phyloP scores from a whole-genome alignment of 2,329 filamentous ascomycete genomes.

The Cladophialophora yegresii region DNA sequence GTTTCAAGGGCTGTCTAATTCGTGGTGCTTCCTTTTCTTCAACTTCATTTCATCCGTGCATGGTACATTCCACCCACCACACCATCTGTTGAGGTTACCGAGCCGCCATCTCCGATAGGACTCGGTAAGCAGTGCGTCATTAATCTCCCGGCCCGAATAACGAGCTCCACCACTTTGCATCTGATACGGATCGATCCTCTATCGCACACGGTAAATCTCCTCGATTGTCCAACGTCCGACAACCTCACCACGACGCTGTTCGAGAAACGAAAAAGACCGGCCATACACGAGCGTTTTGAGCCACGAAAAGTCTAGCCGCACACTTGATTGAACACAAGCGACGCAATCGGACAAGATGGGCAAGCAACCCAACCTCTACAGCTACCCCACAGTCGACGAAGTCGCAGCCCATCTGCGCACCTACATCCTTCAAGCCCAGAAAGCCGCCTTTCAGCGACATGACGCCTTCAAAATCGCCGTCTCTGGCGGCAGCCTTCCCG shows the following conservation, averaged over 20 bases:
- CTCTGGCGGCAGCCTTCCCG: conserved; percentile 89
- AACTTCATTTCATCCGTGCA: background rate
- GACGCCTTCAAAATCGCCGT: conserved; percentile 85
- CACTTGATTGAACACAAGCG: background rate
- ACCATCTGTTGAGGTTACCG: background rate
- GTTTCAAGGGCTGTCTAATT: background rate
- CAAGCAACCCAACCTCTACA: conserved; percentile 67
- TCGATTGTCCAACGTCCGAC: background rate
- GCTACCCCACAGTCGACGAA: conserved; percentile 68
- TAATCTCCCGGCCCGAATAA: conserved; percentile 13
- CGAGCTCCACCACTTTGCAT: conserved; percentile 8
- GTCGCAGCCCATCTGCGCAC: conserved; percentile 76
- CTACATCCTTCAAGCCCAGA: conserved; percentile 81
- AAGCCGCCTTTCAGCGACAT: conserved; percentile 76
- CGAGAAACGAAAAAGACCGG: background rate
- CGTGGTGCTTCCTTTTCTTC: background rate
- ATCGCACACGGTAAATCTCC: background rate
- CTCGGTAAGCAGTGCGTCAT: conserved; percentile 11
- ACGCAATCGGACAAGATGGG: conserved; percentile 40
- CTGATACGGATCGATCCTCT: background rate
- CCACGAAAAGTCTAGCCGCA: background rate
- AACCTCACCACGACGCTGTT: background rate
- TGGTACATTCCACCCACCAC: background rate
- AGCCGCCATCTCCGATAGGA: background rate
- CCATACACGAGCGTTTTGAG: background rate